Percentiles rank a stretch among this genome's conserved stretches.
phyloP scores from a whole-genome alignment of 129 eudicot genomes.

The Erigeron canadensis region DNA sequence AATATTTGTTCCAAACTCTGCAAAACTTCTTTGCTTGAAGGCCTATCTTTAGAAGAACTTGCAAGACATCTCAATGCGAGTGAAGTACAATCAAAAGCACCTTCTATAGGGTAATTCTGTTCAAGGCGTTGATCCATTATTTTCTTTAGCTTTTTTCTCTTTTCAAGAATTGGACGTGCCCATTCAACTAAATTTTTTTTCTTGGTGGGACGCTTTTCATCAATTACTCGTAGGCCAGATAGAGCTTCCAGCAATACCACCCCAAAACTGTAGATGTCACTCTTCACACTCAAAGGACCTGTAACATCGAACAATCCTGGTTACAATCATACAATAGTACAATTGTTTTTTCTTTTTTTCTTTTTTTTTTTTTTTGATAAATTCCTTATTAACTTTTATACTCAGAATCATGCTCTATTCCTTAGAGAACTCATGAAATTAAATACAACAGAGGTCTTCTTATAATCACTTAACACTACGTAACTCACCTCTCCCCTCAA shows the following conservation, averaged over 20 bases:
- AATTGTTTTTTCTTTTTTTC: no score
- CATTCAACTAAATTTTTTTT: conserved; percentile 21
- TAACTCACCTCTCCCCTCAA: no score
- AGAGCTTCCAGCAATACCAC: conserved; percentile 39
- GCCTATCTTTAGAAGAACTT: neutral
- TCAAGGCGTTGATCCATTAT: conserved; percentile 36
- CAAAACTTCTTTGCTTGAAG: conserved; percentile 36
- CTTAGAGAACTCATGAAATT: no score
- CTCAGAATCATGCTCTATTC: no score
- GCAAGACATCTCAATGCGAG: conserved; percentile 28
- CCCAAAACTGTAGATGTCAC: conserved; percentile 45
- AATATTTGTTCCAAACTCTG: conserved; percentile 26
- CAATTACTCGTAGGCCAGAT: conserved; percentile 27
- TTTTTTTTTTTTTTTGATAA: no score
- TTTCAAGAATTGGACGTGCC: conserved; percentile 13
- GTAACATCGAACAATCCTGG: neutral
- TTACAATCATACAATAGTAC: neutral
- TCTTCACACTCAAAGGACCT: conserved; percentile 36
- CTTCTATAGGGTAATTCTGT: conserved; percentile 17
- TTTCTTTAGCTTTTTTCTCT: conserved; percentile 10
- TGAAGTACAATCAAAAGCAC: conserved; percentile 18
- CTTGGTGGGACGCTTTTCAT: neutral
- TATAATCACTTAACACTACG: no score
- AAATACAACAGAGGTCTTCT: no score
- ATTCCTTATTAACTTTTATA: no score